phyloP scores from a whole-genome alignment of 2,329 filamentous ascomycete species.

The Colletotrichum tamarilloi region DNA sequence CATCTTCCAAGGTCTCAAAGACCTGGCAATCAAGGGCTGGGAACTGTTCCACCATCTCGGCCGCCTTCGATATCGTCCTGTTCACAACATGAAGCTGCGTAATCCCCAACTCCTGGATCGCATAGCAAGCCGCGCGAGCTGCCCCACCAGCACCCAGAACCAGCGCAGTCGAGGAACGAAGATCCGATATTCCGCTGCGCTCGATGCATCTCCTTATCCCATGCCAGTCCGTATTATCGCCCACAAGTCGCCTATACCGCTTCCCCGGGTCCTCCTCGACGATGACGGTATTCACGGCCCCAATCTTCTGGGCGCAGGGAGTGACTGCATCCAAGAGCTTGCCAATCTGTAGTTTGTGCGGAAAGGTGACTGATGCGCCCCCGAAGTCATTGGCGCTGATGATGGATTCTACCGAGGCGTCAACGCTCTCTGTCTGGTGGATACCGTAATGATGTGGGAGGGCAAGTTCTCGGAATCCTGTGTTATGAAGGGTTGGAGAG shows the following conservation, averaged over 20 bases:
- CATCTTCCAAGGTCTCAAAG: not conserved
- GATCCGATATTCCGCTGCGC: not conserved
- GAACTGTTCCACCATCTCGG: not conserved
- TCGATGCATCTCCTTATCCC: constrained; percentile 5
- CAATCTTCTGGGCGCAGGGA: not conserved
- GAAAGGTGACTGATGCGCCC: constrained; percentile 10
- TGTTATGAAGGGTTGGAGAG: constrained; percentile 11
- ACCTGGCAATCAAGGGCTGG: not conserved
- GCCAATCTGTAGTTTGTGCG: constrained; percentile 10
- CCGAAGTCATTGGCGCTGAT: not conserved
- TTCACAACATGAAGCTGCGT: constrained; percentile 5
- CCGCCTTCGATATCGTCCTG: not conserved
- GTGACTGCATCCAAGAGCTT: not conserved
- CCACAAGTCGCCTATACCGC: not conserved
- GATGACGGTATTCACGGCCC: not conserved
- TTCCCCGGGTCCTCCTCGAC: not conserved
- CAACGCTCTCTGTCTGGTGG: constrained; percentile 14
- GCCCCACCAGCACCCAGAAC: constrained; percentile 11
- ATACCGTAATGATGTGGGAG: constrained; percentile 10
- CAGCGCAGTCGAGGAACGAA: not conserved
- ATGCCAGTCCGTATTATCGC: constrained; percentile 14
- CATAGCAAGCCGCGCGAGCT: constrained; percentile 8
- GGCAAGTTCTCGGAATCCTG: constrained; percentile 6
- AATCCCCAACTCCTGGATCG: not conserved
- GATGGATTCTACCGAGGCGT: constrained; percentile 1